phyloP scores from a whole-genome alignment of 352 stramenopile species.

The Phytophthora capsici region DNA sequence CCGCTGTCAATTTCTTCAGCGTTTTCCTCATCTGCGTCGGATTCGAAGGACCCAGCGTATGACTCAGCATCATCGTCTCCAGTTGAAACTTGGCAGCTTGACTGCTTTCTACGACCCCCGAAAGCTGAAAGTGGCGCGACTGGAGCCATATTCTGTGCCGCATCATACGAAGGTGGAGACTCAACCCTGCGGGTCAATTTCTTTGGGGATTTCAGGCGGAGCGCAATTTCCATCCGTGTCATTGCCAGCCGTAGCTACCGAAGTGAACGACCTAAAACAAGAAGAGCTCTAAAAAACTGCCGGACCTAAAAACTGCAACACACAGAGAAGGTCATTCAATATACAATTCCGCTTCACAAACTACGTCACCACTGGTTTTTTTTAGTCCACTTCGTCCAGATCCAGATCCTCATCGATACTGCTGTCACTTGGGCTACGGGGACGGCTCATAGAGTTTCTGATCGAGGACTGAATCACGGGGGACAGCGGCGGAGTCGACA shows the following conservation, averaged over 20 bases:
- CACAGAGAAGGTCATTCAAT: slow-evolving; percentile 30
- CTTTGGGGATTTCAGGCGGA: slow-evolving; percentile 32
- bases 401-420: slow-evolving; percentile 72
- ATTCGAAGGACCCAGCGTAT: slow-evolving; percentile 50
- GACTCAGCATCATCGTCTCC: slow-evolving; percentile 31
- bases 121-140: not conserved
- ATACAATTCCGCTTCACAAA: slow-evolving; percentile 27
- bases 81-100: not conserved
- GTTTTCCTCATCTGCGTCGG: slow-evolving; percentile 5
- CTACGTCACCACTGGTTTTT: slow-evolving; percentile 1
- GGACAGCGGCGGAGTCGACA: slow-evolving; percentile 18
- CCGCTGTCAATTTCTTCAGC: not conserved
- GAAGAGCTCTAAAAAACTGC: slow-evolving; percentile 23
- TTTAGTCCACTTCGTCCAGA: slow-evolving; percentile 74
- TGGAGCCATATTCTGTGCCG: slow-evolving; percentile 37
- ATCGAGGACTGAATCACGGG: slow-evolving; percentile 19
- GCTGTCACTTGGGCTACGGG: slow-evolving; percentile 39
- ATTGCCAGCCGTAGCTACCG: not conserved
- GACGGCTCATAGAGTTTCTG: slow-evolving; percentile 8
- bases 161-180: slow-evolving; percentile 46
- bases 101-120: not conserved
- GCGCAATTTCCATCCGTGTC: slow-evolving; percentile 36
- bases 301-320: not conserved
- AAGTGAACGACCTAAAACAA: slow-evolving; percentile 14
- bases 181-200: slow-evolving; percentile 3